These are phyloP conservation scores for Meyerozyma smithsonii DNA, from an alignment of 1,139 yeast species.

Conservation along the genomic window DNA sequence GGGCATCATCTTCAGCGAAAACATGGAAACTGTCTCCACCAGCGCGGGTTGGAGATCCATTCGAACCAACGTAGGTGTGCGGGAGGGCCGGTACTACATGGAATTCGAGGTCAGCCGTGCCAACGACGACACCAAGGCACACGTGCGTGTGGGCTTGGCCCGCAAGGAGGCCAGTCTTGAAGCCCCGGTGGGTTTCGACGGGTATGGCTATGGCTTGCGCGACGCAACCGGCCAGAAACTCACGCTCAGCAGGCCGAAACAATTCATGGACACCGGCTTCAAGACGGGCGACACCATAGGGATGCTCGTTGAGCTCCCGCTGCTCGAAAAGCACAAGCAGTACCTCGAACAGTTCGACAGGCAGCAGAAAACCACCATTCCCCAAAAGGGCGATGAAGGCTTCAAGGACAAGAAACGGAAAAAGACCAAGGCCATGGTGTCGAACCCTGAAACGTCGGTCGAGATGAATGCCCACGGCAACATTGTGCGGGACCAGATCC, in stretches of 20 bases:
- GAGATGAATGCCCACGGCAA: conserved; percentile 24
- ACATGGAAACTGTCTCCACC: conserved; percentile 45
- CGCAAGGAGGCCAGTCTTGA: conserved; percentile 86
- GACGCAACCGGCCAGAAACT: conserved; percentile 78
- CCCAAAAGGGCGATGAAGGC: conserved; percentile 9
- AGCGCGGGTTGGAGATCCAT: conserved; percentile 77
- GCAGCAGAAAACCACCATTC: conserved; percentile 11
- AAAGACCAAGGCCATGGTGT: conserved; percentile 11
- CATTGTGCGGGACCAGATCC: conserved; percentile 76
- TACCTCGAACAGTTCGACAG: conserved; percentile 19
- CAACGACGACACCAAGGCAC: conserved; percentile 38
- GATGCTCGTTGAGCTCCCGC: conserved; percentile 68
- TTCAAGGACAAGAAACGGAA: conserved; percentile 15
- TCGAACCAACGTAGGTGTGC: conserved; percentile 67
- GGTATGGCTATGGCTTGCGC: conserved; percentile 86
- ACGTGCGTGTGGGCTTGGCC: conserved; percentile 78
- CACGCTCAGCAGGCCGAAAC: conserved; percentile 66
- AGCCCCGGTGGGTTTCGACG: conserved; percentile 95
- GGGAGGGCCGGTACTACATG: conserved; percentile 79
- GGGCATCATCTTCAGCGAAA: conserved; percentile 47
- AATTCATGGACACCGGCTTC: conserved; percentile 51
- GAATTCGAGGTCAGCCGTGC: conserved; percentile 59
- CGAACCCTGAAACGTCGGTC: conserved; percentile 15
- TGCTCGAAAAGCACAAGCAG: conserved; percentile 35
- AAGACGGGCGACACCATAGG: conserved; percentile 81